phyloP scores from a whole-genome alignment of 2,329 filamentous ascomycete species.

The Stachybotrys echinatus region DNA sequence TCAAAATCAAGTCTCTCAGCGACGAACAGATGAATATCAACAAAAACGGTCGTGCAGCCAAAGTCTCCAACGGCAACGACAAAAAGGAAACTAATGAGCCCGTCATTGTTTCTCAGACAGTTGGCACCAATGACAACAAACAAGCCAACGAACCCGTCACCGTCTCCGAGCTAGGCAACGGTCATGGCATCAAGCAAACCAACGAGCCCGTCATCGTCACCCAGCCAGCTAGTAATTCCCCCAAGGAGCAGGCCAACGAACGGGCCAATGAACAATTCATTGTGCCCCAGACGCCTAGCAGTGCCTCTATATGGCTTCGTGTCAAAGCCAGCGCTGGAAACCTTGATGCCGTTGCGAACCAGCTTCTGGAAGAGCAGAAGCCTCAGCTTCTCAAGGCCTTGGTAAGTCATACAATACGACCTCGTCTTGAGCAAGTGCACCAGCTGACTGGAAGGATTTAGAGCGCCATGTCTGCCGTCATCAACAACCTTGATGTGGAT shows the following conservation, averaged over 20 bases:
- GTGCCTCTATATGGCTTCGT: background rate
- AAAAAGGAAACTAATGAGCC: too few relatives aligned
- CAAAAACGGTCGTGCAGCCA: too few relatives aligned
- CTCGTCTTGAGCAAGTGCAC: background rate
- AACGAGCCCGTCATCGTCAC: too few relatives aligned
- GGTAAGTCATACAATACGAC: background rate
- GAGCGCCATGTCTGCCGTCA: background rate
- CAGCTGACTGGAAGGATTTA: background rate
- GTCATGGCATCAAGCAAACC: too few relatives aligned
- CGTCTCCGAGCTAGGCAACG: too few relatives aligned
- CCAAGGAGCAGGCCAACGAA: too few relatives aligned
- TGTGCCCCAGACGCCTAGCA: background rate
- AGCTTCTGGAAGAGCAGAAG: background rate
- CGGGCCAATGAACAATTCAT: too few relatives aligned
- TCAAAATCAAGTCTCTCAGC: slow-evolving; percentile 1
- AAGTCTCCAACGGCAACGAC: too few relatives aligned
- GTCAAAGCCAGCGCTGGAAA: background rate
- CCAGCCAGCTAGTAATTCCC: too few relatives aligned
- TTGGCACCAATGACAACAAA: too few relatives aligned
- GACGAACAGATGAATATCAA: background rate
- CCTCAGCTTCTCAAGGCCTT: background rate
- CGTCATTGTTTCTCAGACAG: too few relatives aligned
- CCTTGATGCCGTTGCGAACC: background rate
- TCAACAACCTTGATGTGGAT: background rate
- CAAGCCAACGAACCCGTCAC: too few relatives aligned